phyloP scores from a whole-genome alignment of 495 filamentous ascomycete genomes.

The Penicillium subrubescens region DNA sequence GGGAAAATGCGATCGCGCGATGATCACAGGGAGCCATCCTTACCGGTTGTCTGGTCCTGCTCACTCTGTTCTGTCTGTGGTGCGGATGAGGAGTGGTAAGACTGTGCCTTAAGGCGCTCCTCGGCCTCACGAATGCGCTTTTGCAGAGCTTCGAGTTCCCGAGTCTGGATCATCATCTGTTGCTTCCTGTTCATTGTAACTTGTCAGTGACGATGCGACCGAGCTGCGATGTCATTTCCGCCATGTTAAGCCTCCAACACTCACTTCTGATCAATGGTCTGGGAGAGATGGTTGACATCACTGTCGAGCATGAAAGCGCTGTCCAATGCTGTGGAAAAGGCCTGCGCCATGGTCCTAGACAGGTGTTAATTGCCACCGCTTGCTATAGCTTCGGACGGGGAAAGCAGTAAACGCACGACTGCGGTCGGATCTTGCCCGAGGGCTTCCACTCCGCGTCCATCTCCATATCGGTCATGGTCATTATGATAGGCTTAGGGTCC shows the following conservation, averaged over 20 bases:
- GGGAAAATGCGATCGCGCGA: conserved; percentile 7
- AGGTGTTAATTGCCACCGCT: conserved; percentile 27
- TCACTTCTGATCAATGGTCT: conserved; percentile 84
- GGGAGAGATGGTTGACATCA: conserved; percentile 72
- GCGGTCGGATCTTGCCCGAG: conserved; percentile 61
- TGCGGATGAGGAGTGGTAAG: conserved; percentile 4
- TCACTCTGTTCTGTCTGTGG: conserved; percentile 10
- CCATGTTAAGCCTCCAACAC: conserved; percentile 23
- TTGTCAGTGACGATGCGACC: conserved; percentile 1
- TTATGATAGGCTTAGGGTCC: conserved; percentile 4
- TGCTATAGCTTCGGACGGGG: conserved; percentile 4
- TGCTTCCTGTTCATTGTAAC: conserved; percentile 45
- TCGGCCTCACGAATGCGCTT: conserved; percentile 83
- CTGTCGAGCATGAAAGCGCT: conserved; percentile 86
- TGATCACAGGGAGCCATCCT: conserved; percentile 25
- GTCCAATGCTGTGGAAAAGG: conserved; percentile 83
- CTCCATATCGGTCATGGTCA: conserved; percentile 63
- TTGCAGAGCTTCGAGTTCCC: conserved; percentile 85
- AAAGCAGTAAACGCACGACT: conserved; percentile 67
- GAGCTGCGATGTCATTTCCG: neutral
- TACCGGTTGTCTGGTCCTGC: conserved; percentile 27
- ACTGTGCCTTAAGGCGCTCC: conserved; percentile 64
- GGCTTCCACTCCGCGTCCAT: conserved; percentile 77
- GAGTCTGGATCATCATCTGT: conserved; percentile 74
- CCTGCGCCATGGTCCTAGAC: conserved; percentile 78